Conservation (phyloP, 345 rosid species). For the Excoecaria cochinchinensis region DNA sequence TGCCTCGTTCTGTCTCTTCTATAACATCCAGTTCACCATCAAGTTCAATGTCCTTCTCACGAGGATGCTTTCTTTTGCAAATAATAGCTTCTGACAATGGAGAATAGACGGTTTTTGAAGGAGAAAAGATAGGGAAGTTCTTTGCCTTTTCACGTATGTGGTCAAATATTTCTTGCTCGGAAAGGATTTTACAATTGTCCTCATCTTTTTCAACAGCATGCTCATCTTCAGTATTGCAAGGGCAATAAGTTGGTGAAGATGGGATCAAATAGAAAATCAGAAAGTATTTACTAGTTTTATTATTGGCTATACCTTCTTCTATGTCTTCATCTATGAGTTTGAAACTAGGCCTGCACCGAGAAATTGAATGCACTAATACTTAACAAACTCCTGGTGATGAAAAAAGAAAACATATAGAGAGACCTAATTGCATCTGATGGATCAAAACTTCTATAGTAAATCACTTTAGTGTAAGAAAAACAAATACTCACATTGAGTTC, state of each 20-base stretch:
- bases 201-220: conserved; percentile 36
- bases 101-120: conserved; percentile 35
- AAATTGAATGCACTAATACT: conserved; percentile 10
- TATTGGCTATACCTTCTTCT: conserved; percentile 51
- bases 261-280: conserved; percentile 2
- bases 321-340: conserved; percentile 79
- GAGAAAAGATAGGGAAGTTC: conserved; percentile 50
- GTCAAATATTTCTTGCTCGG: conserved; percentile 63
- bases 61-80: conserved; percentile 49
- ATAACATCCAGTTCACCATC: conserved; percentile 23
- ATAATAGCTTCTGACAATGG: conserved; percentile 38
- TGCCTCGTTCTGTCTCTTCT: conserved; percentile 25
- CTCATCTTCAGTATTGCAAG: conserved; percentile 37
- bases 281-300: not conserved
- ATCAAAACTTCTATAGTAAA: not conserved
- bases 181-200: conserved; percentile 49
- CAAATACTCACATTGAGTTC: conserved; percentile 41
- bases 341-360: conserved; percentile 80
- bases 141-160: conserved; percentile 86
- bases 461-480: not conserved
- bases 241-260: conserved; percentile 14
- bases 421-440: not conserved
- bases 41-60: conserved; percentile 38
- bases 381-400: not conserved
- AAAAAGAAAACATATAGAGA: not conserved